phyloP scores from a whole-genome alignment of 768 basidiomycete genomes.

The Vararia minispora region DNA sequence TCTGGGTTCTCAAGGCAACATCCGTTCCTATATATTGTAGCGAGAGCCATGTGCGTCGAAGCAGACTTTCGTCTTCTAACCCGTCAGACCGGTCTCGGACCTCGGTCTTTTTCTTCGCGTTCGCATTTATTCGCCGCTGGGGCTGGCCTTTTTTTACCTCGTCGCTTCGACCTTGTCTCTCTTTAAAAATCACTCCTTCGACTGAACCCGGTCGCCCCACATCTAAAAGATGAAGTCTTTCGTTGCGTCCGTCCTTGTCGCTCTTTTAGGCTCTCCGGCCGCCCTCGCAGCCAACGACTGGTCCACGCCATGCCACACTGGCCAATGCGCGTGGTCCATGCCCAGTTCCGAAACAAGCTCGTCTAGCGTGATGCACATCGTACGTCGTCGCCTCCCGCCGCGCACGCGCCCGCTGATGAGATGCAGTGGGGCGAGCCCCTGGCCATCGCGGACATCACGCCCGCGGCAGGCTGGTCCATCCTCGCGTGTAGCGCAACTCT shows the following conservation, averaged over 20 bases:
- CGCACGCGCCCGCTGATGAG: background rate
- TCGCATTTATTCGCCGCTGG: background rate
- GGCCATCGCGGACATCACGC: conserved; percentile 13
- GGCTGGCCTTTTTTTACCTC: background rate
- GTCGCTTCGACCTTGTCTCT: background rate
- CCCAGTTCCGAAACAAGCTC: background rate
- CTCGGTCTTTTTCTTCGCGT: no score
- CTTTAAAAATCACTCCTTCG: background rate
- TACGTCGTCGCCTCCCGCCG: background rate
- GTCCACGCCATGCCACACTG: background rate
- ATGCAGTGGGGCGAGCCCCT: conserved; percentile 1
- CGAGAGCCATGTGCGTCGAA: background rate
- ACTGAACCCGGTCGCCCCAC: no score
- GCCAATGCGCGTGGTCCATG: no score
- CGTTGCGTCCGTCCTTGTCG: background rate
- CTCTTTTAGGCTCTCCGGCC: background rate
- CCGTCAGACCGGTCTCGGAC: no score
- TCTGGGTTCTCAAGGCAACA: background rate
- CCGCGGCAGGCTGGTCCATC: conserved; percentile 16
- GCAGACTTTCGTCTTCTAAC: background rate
- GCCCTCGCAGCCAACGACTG: background rate
- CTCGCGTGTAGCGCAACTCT: conserved; percentile 8
- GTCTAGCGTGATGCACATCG: background rate
- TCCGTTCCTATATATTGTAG: background rate
- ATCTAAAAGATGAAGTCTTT: background rate